Evolutionary conservation across 371 early-diverging fungal genomes (phyloP).

Genomic region (Mucor mucedo): DNA sequence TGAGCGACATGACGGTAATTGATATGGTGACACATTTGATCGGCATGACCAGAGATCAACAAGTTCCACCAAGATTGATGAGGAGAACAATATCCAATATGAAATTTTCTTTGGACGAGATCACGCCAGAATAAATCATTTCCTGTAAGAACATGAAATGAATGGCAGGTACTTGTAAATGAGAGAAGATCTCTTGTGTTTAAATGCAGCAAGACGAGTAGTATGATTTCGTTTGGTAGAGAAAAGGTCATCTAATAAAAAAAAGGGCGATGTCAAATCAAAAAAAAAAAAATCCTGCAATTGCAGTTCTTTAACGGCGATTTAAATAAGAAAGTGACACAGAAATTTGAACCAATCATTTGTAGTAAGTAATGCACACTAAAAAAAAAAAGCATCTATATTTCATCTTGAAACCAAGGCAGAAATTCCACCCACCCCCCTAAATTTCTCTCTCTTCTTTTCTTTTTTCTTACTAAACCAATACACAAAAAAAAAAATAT

Average conservation of each 20-base stretch:
- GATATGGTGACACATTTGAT: slow-evolving; percentile 13
- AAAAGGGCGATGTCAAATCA: neutral
- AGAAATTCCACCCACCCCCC: neutral
- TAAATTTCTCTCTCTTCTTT: slow-evolving; percentile 6
- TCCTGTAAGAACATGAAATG: neutral
- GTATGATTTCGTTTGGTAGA: slow-evolving; percentile 18
- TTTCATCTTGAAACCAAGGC: neutral
- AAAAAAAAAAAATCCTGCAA: slow-evolving; percentile 11
- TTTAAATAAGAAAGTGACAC: slow-evolving; percentile 3
- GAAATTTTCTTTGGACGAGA: slow-evolving; percentile 8
- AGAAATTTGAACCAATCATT: slow-evolving; percentile 9
- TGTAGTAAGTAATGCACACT: neutral
- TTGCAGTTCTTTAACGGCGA: neutral
- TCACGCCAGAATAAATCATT: slow-evolving; percentile 21
- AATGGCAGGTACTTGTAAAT: slow-evolving; percentile 10
- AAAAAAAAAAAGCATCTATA: neutral
- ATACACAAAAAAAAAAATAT: neutral
- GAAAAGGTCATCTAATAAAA: neutral
- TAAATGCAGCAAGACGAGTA: slow-evolving; percentile 8
- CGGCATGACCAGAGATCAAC: slow-evolving; percentile 11
- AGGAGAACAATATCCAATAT: slow-evolving; percentile 6
- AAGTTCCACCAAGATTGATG: slow-evolving; percentile 17
- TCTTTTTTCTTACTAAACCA: neutral
- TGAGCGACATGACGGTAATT: neutral
- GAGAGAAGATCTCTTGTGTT: slow-evolving; percentile 13